Percentiles rank a stretch among this genome's conserved stretches.
Evolutionary conservation across 805 yeast species (phyloP).

Genomic region (Teunomyces funiuensis): DNA sequence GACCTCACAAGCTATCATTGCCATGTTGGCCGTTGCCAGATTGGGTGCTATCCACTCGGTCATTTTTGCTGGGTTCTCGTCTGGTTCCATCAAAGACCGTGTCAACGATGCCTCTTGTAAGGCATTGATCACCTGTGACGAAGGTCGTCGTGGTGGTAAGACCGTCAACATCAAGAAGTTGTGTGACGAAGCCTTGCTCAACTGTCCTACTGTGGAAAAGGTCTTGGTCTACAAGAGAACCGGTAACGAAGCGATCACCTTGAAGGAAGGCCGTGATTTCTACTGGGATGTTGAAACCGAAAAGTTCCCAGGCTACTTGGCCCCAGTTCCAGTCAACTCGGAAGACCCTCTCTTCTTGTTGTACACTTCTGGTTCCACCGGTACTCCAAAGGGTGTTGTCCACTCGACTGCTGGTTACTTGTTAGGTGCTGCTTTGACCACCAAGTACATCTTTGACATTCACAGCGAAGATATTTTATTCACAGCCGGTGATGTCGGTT

Average conservation of each 20-base stretch:
- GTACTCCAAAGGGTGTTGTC: slow-evolving; percentile 84
- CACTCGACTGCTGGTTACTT: slow-evolving; percentile 81
- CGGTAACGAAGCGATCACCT: slow-evolving; percentile 53
- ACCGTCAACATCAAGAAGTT: slow-evolving; percentile 77
- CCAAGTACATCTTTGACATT: slow-evolving; percentile 74
- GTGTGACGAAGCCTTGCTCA: slow-evolving; percentile 73
- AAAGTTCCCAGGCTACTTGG: slow-evolving; percentile 65
- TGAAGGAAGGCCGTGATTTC: slow-evolving; percentile 59
- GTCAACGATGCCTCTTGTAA: slow-evolving; percentile 70
- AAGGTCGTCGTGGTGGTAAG: slow-evolving; percentile 81
- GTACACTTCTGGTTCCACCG: slow-evolving; percentile 86
- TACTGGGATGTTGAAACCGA: slow-evolving; percentile 75
- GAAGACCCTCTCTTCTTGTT: slow-evolving; percentile 81
- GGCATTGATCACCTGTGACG: slow-evolving; percentile 77
- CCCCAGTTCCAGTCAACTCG: slow-evolving; percentile 74
- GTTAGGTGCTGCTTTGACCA: slow-evolving; percentile 69
- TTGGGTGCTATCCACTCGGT: slow-evolving; percentile 85
- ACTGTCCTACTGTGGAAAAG: slow-evolving; percentile 64
- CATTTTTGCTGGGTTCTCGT: slow-evolving; percentile 80
- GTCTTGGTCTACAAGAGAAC: slow-evolving; percentile 77
- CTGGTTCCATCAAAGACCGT: slow-evolving; percentile 70
- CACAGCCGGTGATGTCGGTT: slow-evolving; percentile 90
- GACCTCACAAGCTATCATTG: slow-evolving; percentile 76
- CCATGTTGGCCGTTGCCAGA: slow-evolving; percentile 75
- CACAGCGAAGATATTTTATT: slow-evolving; percentile 73